Evolutionary conservation across 2,329 filamentous ascomycete species (phyloP).

Genomic region (Chrysoporthe cubensis): DNA sequence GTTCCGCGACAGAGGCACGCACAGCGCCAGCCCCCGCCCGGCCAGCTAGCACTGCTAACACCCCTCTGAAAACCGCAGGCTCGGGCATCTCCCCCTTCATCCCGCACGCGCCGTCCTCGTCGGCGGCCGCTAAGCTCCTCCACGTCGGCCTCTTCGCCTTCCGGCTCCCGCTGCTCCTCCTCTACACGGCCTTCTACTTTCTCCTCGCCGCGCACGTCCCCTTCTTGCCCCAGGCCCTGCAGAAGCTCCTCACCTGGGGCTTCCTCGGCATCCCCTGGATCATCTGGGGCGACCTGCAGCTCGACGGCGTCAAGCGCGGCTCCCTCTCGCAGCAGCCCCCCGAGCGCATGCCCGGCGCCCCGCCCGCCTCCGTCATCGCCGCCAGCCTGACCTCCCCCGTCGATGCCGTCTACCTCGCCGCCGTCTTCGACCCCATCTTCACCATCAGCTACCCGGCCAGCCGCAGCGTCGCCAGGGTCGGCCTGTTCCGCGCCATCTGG

Average conservation of each 20-base stretch:
- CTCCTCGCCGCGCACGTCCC: conserved; percentile 77
- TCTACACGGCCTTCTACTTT: conserved; percentile 73
- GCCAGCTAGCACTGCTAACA: too few species aligned
- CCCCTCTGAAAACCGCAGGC: conserved; percentile 54
- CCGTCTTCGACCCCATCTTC: conserved; percentile 95
- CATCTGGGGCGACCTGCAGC: conserved; percentile 98
- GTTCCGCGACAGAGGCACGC: conserved; percentile 82
- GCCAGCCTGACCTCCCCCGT: conserved; percentile 91
- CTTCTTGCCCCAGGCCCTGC: conserved; percentile 57
- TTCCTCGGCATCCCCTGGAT: conserved; percentile 88
- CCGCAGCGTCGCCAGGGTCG: conserved; percentile 74
- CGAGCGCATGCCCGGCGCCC: conserved; percentile 70
- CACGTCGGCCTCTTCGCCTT: conserved; percentile 77
- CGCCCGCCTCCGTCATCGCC: conserved; percentile 78
- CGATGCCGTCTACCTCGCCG: conserved; percentile 90
- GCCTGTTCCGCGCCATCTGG: conserved; percentile 74
- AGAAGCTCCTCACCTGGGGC: conserved; percentile 86
- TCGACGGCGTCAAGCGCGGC: conserved; percentile 94
- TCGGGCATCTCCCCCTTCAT: conserved; percentile 97
- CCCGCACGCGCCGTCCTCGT: conserved; percentile 70
- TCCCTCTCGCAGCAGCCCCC: conserved; percentile 76
- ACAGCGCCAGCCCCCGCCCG: conserved; percentile 13
- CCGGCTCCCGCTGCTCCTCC: conserved; percentile 77
- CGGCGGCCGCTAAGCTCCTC: conserved; percentile 65
- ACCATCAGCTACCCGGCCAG: conserved; percentile 80